Evolutionary conservation across 2,329 filamentous ascomycete species (phyloP).

Genomic region (Calonectria henricotiae): DNA sequence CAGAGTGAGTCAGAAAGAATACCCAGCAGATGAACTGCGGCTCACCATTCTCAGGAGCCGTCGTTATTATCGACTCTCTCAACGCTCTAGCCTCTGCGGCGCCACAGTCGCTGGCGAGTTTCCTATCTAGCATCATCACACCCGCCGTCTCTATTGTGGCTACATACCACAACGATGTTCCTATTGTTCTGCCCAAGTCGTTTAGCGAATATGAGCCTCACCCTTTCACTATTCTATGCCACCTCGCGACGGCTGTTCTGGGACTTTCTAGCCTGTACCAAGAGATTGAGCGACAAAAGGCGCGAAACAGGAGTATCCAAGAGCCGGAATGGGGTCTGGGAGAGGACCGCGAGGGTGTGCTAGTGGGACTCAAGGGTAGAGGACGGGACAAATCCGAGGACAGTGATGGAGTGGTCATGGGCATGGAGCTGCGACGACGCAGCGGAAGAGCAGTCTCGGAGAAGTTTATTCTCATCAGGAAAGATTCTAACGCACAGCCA

Average conservation of each 20-base stretch:
- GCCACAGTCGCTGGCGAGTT: conserved; percentile 74
- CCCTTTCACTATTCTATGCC: conserved; percentile 81
- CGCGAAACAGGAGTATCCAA: conserved; percentile 81
- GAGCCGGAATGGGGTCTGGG: conserved; percentile 85
- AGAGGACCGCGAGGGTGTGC: conserved; percentile 84
- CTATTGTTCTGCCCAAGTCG: conserved; percentile 65
- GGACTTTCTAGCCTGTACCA: conserved; percentile 82
- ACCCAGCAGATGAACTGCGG: not conserved
- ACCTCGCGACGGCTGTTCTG: conserved; percentile 91
- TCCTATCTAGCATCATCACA: conserved; percentile 79
- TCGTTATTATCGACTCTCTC: conserved; percentile 87
- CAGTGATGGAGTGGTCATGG: conserved; percentile 76
- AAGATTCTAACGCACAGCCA: conserved; percentile 34
- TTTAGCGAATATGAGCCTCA: conserved; percentile 75
- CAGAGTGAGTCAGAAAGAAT: conserved; percentile 61
- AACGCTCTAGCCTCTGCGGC: conserved; percentile 74
- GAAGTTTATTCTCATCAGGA: conserved; percentile 69
- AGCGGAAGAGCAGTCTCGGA: conserved; percentile 86
- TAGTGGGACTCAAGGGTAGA: conserved; percentile 75
- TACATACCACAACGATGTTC: conserved; percentile 88
- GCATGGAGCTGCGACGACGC: conserved; percentile 89
- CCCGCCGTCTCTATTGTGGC: conserved; percentile 82
- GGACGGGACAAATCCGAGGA: conserved; percentile 62
- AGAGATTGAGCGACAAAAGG: conserved; percentile 81
- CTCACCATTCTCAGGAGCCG: conserved; percentile 68